Evolutionary conservation across 2,329 filamentous ascomycete genomes (phyloP), one percentile per base, ranked within the genome.

Genomic region (Talaromyces pinophilus): DNA sequence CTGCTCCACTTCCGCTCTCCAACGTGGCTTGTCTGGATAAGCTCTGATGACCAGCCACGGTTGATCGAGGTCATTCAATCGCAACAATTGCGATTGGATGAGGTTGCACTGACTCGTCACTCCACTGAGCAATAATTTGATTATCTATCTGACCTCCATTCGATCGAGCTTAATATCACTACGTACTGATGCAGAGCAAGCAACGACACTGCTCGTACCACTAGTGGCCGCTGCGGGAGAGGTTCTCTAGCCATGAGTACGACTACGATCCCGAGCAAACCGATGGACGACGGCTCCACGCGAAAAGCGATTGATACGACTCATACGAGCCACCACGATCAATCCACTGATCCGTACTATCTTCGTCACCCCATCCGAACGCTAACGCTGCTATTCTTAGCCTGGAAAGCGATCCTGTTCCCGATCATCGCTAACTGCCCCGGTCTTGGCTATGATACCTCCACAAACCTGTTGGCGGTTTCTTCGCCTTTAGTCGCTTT

Each of bases 391-490:
- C 71, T 81, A 2, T 88, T 87, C 71, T 72, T 79, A 59, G 68
- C 78, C 8, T 89, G 87, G 87, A 90, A 89, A 73, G 66, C 75
- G 3, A 57, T 88, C 10, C 74, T 90, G 30, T 75, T 87, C 13
- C 61, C 82, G 19, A 72, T 86, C 33, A 80, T 84, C 50, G 73
- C 80, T 19, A 73, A 79, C 42, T 84, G 82, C 69, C 87, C 87
- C 11, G 85, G 85, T 5, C 80, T 81, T 19, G 87, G 87, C 60
- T 90, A 90, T 76, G 87, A 90, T 74, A 88, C 87, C 10, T 89
- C 87, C 22, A 85, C 85, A 15, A 78, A 81, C 15, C 80, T 89
- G 55, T 74, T 87, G 50, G 46, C 71, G 80, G 55, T 70, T 67
- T 63, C 68, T 68, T 52, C 59, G 17, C 33, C 57, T 4, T 11